Evolutionary conservation across 1,284 basidiomycete genomes (phyloP).

Genomic region (Ustilago tritici): DNA sequence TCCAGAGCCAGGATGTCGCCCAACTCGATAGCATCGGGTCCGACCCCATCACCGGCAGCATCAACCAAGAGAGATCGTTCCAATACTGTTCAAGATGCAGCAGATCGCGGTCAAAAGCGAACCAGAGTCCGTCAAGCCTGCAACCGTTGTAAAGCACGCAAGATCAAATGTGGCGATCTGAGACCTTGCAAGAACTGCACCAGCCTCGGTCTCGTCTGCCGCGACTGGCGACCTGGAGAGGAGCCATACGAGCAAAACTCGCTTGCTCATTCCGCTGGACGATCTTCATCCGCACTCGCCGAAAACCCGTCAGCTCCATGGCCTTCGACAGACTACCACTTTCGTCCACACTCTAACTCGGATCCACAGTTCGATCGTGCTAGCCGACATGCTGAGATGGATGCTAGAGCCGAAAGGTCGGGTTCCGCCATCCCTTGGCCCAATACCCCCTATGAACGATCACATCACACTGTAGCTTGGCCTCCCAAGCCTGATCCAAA

Average conservation of each 20-base stretch:
- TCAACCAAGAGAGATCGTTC: constrained; percentile 36
- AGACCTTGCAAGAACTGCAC: constrained; percentile 55
- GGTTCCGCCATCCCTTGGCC: constrained; percentile 51
- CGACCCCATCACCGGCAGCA: constrained; percentile 25
- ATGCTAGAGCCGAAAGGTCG: constrained; percentile 27
- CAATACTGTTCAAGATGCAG: constrained; percentile 22
- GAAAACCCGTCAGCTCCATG: constrained; percentile 19
- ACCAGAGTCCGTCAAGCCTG: constrained; percentile 50
- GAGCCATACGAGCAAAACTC: constrained; percentile 23
- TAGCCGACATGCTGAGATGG: constrained; percentile 16
- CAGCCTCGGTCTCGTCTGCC: constrained; percentile 40
- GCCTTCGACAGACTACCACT: constrained; percentile 16
- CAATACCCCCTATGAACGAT: constrained; percentile 47
- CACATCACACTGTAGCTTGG: constrained; percentile 46
- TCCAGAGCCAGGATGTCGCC: constrained; percentile 22
- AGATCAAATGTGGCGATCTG: constrained; percentile 53
- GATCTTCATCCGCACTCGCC: constrained; percentile 14
- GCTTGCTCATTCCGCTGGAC: constrained; percentile 32
- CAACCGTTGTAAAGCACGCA: constrained; percentile 55
- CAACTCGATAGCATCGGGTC: constrained; percentile 18
- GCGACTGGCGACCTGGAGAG: constrained; percentile 53
- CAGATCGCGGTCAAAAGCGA: constrained; percentile 34
- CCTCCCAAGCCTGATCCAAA: constrained; percentile 46
- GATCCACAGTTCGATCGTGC: constrained; percentile 19
- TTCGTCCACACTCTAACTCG: constrained; percentile 10